phyloP scores from a whole-genome alignment of 2,329 filamentous ascomycete genomes.

The Phoma sp. region DNA sequence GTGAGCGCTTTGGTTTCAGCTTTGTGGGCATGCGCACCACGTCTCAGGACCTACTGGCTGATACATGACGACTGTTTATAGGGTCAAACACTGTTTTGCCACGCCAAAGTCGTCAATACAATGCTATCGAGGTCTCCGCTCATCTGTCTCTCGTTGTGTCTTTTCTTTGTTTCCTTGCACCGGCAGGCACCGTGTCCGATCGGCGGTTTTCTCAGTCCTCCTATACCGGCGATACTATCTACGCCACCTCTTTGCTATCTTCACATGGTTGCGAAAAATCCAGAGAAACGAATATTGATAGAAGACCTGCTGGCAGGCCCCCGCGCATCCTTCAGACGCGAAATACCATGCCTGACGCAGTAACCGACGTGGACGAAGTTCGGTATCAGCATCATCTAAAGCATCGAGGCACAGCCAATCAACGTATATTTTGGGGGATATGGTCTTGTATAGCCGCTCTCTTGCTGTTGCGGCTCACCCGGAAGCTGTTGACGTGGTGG shows the following conservation, averaged over 20 bases:
- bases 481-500: constrained; percentile 16
- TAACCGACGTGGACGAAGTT: constrained; percentile 24
- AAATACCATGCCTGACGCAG: constrained; percentile 2
- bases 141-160: background rate
- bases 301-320: constrained; percentile 11
- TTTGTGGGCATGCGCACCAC: constrained; percentile 1
- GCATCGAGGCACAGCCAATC: constrained; percentile 28
- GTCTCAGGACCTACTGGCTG: constrained; percentile 14
- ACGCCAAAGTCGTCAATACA: constrained; percentile 2
- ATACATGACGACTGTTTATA: constrained; percentile 5
- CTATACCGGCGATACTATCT: background rate
- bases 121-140: background rate
- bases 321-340: background rate
- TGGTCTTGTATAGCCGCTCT: constrained; percentile 25
- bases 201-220: background rate
- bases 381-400: constrained; percentile 35
- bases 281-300: background rate
- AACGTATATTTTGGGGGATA: constrained; percentile 19
- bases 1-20: constrained; percentile 11
- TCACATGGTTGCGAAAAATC: background rate
- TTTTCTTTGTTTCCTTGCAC: background rate
- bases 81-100: constrained; percentile 2
- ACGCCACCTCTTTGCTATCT: background rate
- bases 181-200: constrained; percentile 3
- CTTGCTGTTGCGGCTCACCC: constrained; percentile 3